Evolutionary conservation across 1,284 basidiomycete species (phyloP).

Genomic region (Ceratobasidium sp.): DNA sequence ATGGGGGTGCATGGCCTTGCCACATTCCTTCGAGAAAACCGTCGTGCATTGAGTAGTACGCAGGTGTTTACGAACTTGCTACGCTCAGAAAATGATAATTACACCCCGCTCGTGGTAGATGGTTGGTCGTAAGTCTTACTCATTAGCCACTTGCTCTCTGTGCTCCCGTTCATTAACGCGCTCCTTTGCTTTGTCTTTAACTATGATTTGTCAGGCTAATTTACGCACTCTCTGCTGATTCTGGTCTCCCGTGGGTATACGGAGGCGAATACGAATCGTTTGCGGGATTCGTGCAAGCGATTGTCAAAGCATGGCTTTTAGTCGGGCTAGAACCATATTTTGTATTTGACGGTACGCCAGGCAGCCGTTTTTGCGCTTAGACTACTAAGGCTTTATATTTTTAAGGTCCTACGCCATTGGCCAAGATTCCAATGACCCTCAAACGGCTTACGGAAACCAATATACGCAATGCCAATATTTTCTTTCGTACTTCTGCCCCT

Average conservation of each 20-base stretch:
- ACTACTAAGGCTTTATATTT: constrained; percentile 11
- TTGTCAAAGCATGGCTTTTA: constrained; percentile 75
- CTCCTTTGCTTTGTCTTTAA: constrained; percentile 42
- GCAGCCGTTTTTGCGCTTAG: not conserved
- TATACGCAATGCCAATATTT: constrained; percentile 74
- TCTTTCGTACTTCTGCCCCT: constrained; percentile 81
- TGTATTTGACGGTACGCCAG: constrained; percentile 87
- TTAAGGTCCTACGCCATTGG: constrained; percentile 73
- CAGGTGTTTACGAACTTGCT: constrained; percentile 55
- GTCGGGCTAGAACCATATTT: constrained; percentile 82
- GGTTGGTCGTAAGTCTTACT: constrained; percentile 82
- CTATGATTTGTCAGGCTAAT: constrained; percentile 70
- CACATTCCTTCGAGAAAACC: constrained; percentile 80
- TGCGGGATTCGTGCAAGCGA: constrained; percentile 60
- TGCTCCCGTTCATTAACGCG: constrained; percentile 13
- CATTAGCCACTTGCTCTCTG: constrained; percentile 20
- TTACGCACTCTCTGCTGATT: constrained; percentile 72
- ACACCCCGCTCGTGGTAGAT: constrained; percentile 73
- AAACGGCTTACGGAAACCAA: constrained; percentile 66
- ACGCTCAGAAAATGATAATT: constrained; percentile 39
- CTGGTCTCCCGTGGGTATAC: constrained; percentile 81
- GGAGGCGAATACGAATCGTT: constrained; percentile 84
- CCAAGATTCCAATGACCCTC: constrained; percentile 79
- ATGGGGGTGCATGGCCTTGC: constrained; percentile 88
- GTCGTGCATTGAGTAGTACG: constrained; percentile 66